Conservation (phyloP, 148 eudicot genomes). For the Salicornia ramosissima region DNA sequence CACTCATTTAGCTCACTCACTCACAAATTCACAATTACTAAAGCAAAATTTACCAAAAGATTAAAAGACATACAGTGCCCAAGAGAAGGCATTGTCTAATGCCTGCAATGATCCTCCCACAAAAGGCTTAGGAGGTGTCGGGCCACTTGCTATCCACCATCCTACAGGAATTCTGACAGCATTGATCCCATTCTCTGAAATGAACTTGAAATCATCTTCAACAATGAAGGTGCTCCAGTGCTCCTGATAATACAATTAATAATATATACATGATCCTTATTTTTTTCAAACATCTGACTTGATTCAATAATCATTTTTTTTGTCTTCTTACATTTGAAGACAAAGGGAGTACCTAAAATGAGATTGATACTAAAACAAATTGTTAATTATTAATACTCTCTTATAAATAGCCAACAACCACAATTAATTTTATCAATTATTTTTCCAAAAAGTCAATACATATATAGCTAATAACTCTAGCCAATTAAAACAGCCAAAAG, state of each 20-base stretch:
- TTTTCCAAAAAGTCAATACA: no score
- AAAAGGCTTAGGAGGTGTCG: constrained; percentile 51
- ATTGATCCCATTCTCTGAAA: constrained; percentile 49
- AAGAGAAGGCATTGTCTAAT: constrained; percentile 58
- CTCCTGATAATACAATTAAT: constrained; percentile 23
- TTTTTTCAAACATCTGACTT: no score
- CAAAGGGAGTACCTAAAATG: no score
- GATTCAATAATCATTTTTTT: no score
- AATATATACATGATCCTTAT: background rate
- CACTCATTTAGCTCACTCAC: background rate
- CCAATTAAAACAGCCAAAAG: no score
- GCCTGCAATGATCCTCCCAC: constrained; percentile 56
- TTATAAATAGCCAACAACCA: no score
- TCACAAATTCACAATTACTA: no score
- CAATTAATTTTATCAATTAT: no score
- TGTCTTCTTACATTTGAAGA: no score
- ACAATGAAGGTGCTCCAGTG: constrained; percentile 63
- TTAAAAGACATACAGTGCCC: constrained; percentile 46
- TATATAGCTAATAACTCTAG: no score
- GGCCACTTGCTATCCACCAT: constrained; percentile 67
- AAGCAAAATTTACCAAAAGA: background rate
- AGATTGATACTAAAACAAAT: no score
- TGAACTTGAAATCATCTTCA: constrained; percentile 61
- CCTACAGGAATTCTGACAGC: constrained; percentile 71
- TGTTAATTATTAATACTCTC: no score